Percentiles rank a stretch among this genome's conserved stretches.
Conservation (phyloP, 2,329 filamentous ascomycete genomes). For the Pyrenophora graminea region DNA sequence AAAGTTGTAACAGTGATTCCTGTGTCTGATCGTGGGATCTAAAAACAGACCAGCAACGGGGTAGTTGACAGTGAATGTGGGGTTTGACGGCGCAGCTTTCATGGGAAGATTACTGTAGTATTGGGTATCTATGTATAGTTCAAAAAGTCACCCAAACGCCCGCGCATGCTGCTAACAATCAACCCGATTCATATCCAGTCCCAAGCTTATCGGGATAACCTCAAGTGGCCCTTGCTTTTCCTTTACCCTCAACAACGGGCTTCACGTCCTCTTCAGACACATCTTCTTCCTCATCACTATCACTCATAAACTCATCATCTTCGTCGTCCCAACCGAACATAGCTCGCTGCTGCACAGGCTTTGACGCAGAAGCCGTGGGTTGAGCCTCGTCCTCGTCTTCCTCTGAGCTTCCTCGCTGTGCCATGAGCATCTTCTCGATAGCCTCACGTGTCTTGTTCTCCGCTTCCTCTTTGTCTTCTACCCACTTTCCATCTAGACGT, state of each 20-base stretch:
- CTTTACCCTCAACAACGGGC: conserved; percentile 45
- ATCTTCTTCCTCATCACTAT: conserved; percentile 53
- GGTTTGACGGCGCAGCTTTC: neutral
- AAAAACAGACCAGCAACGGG: too few relatives aligned
- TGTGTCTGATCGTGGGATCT: too few relatives aligned
- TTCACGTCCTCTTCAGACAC: conserved; percentile 41
- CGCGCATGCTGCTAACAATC: conserved; percentile 1
- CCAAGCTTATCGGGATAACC: neutral
- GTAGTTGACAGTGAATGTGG: too few relatives aligned
- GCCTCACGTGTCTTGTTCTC: conserved; percentile 80
- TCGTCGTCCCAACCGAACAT: conserved; percentile 82
- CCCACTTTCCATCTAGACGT: conserved; percentile 83
- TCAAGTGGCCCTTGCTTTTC: conserved; percentile 48
- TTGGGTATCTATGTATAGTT: conserved; percentile 20
- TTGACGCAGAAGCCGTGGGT: conserved; percentile 29
- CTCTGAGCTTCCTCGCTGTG: conserved; percentile 51
- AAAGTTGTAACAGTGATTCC: too few relatives aligned
- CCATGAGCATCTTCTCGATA: conserved; percentile 59
- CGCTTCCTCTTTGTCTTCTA: conserved; percentile 91
- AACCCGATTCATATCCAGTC: neutral
- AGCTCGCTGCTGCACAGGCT: conserved; percentile 46
- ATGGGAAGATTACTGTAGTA: conserved; percentile 1
- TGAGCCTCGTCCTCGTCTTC: conserved; percentile 40
- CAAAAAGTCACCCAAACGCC: conserved; percentile 7
- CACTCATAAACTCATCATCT: conserved; percentile 56